Evolutionary conservation across 2,329 filamentous ascomycete species (phyloP).

Genomic region (Didymella arachidicola): DNA sequence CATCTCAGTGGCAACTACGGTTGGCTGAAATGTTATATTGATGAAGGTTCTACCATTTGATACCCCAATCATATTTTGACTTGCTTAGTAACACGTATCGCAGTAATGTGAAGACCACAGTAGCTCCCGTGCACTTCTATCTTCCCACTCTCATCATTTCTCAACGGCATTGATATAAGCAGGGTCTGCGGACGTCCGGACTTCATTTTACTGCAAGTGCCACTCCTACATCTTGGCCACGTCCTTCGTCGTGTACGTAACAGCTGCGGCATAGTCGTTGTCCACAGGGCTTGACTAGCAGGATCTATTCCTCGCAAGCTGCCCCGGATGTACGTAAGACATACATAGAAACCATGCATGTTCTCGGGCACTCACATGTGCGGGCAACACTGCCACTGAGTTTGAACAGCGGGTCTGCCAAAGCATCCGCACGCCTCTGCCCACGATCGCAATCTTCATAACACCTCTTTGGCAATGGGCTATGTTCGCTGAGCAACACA

Average conservation of each 20-base stretch:
- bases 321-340: constrained; percentile 11
- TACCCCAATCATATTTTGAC: too few relatives aligned
- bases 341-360: constrained; percentile 14
- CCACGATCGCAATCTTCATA: constrained; percentile 9
- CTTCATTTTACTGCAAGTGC: constrained; percentile 22
- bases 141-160: neutral
- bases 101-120: neutral
- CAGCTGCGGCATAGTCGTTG: neutral
- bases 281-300: constrained; percentile 15
- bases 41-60: neutral
- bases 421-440: constrained; percentile 6
- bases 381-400: constrained; percentile 8
- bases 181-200: constrained; percentile 14
- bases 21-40: neutral
- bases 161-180: constrained; percentile 12
- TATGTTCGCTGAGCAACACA: constrained; percentile 8
- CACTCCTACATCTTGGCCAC: constrained; percentile 19
- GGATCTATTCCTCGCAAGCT: constrained; percentile 11
- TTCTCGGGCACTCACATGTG: constrained; percentile 15
- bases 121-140: neutral
- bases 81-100: neutral
- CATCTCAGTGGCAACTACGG: neutral
- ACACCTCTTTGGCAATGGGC: constrained; percentile 17
- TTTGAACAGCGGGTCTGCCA: constrained; percentile 11
- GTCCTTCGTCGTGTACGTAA: neutral